A percentile compares a stretch with the other conserved stretches of the same genome.
phyloP scores from a whole-genome alignment of 2,329 filamentous ascomycete genomes.

The Xylaria arbuscula region DNA sequence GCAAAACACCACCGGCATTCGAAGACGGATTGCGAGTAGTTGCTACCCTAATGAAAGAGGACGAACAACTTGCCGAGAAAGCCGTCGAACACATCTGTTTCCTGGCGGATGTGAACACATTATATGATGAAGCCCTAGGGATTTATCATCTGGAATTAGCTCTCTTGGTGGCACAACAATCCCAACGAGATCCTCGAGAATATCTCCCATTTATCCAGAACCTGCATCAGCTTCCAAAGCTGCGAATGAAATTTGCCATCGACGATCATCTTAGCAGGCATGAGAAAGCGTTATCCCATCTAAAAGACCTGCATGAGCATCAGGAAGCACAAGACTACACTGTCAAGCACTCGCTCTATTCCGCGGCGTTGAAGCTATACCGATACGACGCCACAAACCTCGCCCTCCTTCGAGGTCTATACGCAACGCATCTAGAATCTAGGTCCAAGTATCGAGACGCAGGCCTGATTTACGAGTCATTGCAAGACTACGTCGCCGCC shows the following conservation, averaged over 20 bases:
- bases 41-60: slow-evolving; percentile 75
- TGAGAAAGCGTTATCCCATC: slow-evolving; percentile 79
- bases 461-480: slow-evolving; percentile 89
- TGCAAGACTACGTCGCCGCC: slow-evolving; percentile 78
- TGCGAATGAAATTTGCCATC: slow-evolving; percentile 82
- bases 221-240: slow-evolving; percentile 77
- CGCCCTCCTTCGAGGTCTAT: slow-evolving; percentile 76
- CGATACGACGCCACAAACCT: slow-evolving; percentile 80
- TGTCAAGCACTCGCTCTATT: slow-evolving; percentile 82
- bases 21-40: slow-evolving; percentile 86
- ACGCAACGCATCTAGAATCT: slow-evolving; percentile 80
- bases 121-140: slow-evolving; percentile 91
- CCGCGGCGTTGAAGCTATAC: slow-evolving; percentile 80
- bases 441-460: slow-evolving; percentile 86
- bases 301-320: slow-evolving; percentile 79
- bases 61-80: slow-evolving; percentile 80
- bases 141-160: slow-evolving; percentile 92
- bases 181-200: slow-evolving; percentile 93
- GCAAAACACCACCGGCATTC: slow-evolving; percentile 90
- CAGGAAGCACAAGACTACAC: slow-evolving; percentile 83
- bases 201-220: slow-evolving; percentile 95
- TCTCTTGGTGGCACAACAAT: slow-evolving; percentile 91
- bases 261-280: slow-evolving; percentile 86
- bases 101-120: slow-evolving; percentile 88
- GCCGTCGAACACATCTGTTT: slow-evolving; percentile 98